phyloP scores from a whole-genome alignment of 148 eudicot genomes.

The Camellia japonica region DNA sequence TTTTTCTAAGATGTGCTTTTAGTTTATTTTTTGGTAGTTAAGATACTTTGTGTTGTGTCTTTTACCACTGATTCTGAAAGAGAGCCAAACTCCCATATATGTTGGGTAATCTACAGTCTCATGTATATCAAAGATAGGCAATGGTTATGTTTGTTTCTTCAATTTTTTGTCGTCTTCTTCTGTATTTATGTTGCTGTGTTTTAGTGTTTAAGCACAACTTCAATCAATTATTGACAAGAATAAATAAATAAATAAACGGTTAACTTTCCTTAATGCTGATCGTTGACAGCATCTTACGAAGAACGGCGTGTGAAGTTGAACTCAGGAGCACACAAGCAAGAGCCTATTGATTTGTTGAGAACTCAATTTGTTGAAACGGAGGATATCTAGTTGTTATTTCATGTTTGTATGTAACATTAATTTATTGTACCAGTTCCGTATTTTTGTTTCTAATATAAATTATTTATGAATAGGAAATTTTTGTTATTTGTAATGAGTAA shows the following conservation, averaged over 20 bases:
- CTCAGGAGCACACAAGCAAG: slow-evolving; percentile 3
- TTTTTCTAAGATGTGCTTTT: background rate
- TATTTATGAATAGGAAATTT: no score
- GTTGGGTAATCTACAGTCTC: background rate
- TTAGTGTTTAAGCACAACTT: background rate
- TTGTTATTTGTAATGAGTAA: background rate
- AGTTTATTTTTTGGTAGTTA: background rate
- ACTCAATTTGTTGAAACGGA: background rate
- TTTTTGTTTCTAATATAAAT: background rate
- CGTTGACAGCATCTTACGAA: slow-evolving; percentile 44
- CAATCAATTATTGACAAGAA: background rate
- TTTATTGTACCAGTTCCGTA: background rate
- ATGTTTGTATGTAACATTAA: background rate
- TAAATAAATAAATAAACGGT: no score
- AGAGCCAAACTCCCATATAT: background rate
- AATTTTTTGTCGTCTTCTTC: slow-evolving; percentile 1
- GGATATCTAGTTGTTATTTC: background rate
- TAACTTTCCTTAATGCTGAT: slow-evolving; percentile 1
- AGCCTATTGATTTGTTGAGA: background rate
- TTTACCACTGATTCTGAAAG: background rate
- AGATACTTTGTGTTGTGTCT: background rate
- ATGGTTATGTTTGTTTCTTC: background rate
- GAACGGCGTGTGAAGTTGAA: slow-evolving; percentile 42
- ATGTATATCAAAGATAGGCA: no score
- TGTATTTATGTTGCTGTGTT: background rate